Base-by-base conservation (phyloP, 257 asterid species). In the Lycium barbarum region DNA sequence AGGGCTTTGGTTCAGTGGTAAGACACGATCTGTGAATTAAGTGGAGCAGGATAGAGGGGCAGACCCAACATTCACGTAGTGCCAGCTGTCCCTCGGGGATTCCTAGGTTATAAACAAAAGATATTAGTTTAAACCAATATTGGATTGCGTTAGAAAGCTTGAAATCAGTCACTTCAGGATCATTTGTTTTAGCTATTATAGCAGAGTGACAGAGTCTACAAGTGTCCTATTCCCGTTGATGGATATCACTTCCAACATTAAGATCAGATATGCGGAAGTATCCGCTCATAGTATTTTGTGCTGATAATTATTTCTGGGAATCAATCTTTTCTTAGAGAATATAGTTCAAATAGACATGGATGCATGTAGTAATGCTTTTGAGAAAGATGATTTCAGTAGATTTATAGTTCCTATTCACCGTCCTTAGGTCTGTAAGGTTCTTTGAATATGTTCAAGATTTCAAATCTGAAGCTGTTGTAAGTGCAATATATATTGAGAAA, bases 1-100 rank as follows among this genome's bases (percentile, higher is more conserved):
- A 65, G 40, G 43, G 72, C 72, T 26, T 65, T 65, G n/a, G 72
- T 65, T 65, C 45, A 65, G 43, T 65, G 43, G 43, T 65, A 65
- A 4, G 45, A 12, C 18, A 63, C 1, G n/a, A 65, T 11, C 9
- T 65, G 45, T 65, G 43, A 26, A 40, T 40, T 40, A 66, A 66
- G 73, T 13, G 47, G n/a, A 66, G 20, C 35, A 33, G 20, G 73
- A 35, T 66, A 66, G 73, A 66, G 11, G 47, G 47, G 20, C 20
- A 35, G 20, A 66, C 73, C 47, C 43, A 66, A 13, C 35, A 35
- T 66, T 66, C 9, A 7, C 20, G 11, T n/a, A 66, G 20, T 33
- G 45, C 72, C 45, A 65, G 5, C 17, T 66, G 20, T 10, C 43
- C 73, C 73, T 35, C 2, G 0, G n/a, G 47, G 73, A 33, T 33